Evolutionary conservation across 225 moss, liverwort and hornwort genomes (phyloP), one percentile per base, ranked within the genome.

Genomic region (Sphagnum tenellum): DNA sequence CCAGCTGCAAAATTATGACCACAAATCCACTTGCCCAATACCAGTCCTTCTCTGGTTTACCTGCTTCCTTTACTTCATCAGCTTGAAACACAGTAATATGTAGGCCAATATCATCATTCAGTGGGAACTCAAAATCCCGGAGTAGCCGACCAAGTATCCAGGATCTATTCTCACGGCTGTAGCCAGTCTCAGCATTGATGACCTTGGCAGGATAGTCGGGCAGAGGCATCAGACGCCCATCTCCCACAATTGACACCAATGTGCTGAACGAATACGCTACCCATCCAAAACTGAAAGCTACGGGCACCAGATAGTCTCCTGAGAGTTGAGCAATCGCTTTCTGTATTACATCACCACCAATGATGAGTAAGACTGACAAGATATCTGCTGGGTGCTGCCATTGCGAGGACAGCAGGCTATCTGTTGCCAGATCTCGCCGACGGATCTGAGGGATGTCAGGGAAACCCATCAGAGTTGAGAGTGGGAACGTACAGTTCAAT

Each of bases 221-320:
- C 64, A 3, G 2, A 14, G 70, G 70, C 63, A 70, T 64, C 11
- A 70, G 64, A 13, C 45, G 64, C 3, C 64, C 56, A 6, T 55
- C 62, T 47, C 70, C 70, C 44, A 70, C 70, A n/a, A 64, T 49
- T 3, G 70, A 44, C 48, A 63, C 54, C 62, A 70, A 6, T 1
- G 70, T 57, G 13, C 10, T 47, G 49, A 65, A 50, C 3, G 71
- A 56, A 45, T 71, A 71, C 9, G 63, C 49, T 12, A 71, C 64
- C 71, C 71, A 71, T 29, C 71, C 71, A 46, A 71, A 71, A 64
- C 64, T 64, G 56, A 71, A 71, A 8, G 57, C 64, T 9, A 71
- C 71, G 7, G 71, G 71, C 29, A 50, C 49, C 56, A 71, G 4
- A 29, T 4, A 64, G 49, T 12, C 11, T 48, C 46, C 71, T 5